These are phyloP conservation scores for Begonia fuchsioides DNA, from an alignment of 306 rosid genomes.

Conservation along the genomic window DNA sequence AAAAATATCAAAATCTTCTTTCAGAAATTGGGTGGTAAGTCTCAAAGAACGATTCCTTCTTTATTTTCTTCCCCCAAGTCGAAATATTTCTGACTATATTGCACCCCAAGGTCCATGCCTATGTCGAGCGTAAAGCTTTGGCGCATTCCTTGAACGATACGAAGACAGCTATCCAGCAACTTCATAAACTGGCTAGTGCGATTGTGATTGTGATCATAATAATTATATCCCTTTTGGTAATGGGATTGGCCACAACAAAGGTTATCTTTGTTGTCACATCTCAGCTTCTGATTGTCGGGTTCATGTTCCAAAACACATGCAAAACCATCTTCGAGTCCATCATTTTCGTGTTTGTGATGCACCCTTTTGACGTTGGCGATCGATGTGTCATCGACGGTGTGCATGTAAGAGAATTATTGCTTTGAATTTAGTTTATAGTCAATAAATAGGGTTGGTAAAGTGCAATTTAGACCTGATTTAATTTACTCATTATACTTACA, in stretches of 20 bases:
- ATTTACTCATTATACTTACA: too few relatives aligned
- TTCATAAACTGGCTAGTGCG: conserved; percentile 39
- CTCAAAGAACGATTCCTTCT: not conserved
- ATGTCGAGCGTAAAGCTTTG: conserved; percentile 30
- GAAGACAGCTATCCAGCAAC: conserved; percentile 38
- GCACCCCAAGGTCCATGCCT: conserved; percentile 21
- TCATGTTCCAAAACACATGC: conserved; percentile 46
- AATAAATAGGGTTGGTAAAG: too few relatives aligned
- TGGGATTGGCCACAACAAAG: conserved; percentile 39
- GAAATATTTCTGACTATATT: not conserved
- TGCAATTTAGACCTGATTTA: too few relatives aligned
- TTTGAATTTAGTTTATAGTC: too few relatives aligned
- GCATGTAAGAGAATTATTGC: conserved; percentile 11
- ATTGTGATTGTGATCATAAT: conserved; percentile 22
- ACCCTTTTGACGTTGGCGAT: conserved; percentile 39
- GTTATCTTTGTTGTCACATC: conserved; percentile 36
- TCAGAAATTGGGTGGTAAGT: conserved; percentile 38
- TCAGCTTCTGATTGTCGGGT: conserved; percentile 33
- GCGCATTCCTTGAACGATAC: conserved; percentile 40
- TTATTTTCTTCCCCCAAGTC: not conserved
- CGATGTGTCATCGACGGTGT: conserved; percentile 29
- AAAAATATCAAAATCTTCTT: conserved; percentile 26
- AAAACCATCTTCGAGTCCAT: conserved; percentile 39
- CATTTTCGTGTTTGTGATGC: conserved; percentile 45
- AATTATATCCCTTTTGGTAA: conserved; percentile 25